Base-by-base conservation (phyloP, 2,329 filamentous ascomycete species). In the Pestalotiopsis sp. region DNA sequence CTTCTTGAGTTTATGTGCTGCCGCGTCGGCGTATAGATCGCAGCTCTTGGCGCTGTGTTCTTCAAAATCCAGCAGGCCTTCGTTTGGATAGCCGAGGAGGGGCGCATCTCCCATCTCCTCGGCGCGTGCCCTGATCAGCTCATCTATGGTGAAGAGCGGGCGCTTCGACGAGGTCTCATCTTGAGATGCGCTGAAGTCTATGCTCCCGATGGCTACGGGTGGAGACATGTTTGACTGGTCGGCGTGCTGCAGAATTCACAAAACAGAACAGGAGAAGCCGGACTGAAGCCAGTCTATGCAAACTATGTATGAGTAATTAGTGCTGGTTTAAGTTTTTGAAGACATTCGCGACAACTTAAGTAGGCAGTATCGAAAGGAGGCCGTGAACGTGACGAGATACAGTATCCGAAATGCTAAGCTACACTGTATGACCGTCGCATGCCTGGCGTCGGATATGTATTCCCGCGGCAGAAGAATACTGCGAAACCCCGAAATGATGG, bases 1-100 rank as follows among this genome's bases (percentile, higher is more conserved):
- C 45, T 57, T 14, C 49, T 66, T 41, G n/a, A 59, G 31, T 25
- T 66, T 66, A 3, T 66, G 25, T 4, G 27, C 64, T 1, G 64
- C 52, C 9, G 64, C 64, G 41, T 66, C 64, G 13, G 27, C 52
- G 31, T 66, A 66, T n/a, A 41, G 45, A 27, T 66, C 64, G 49
- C 49, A 36, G 4, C 49, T 57, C 25, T 49, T 41, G 14, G 64
- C 64, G 52, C 64, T 66, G 64, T 59, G 64, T 14, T 58, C 64
- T 58, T 66, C 52, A n/a, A 58, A 66, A 11, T 66, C 64, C n/a
- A 66, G 31, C 4, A 66, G 36, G 20, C 49, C 52, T 36, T 66
- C 45, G 1, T 66, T 66, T 14, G 64, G 64, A 39, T 66, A 66
- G 12, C 52, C 45, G 14, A 66, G 38, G 13, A 59, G 27, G n/a